Evolutionary conservation across 257 asterid genomes (phyloP), one percentile per base, ranked within the genome.

Genomic region (Fraxinus anomala): DNA sequence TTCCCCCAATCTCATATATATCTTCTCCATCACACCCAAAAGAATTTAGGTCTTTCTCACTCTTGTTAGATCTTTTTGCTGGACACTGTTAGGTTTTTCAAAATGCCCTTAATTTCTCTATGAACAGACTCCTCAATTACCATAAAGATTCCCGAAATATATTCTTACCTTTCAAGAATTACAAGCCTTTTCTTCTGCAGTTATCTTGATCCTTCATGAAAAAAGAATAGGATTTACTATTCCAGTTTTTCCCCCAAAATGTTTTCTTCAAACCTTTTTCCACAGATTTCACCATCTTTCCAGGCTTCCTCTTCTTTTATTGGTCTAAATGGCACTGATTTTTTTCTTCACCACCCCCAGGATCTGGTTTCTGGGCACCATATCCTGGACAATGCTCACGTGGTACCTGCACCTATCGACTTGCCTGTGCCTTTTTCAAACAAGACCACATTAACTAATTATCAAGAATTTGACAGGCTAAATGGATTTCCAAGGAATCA

Each of bases 281-380:
- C 88, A 1, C 93, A 80, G 49, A 42, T 63, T 65, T 77, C 88
- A 11, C 70, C 90, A 61, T 73, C 84, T 75, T 82, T 76, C 13
- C 72, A 61, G 21, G 13, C 73, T 61, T 56, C 77, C 30, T 40
- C 90, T 37, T 44, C 88, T 47, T 73, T 78, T 17, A 76, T 63
- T 39, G 85, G 83, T 79, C 83, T 84, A 24, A 80, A 73, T 74
- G 86, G 77, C 14, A 80, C 69, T 23, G 91, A 81, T 59, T 65
- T 85, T 66, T 44, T 87, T 36, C 89, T 83, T 51, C 87, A 84
- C 37, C 79, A 80, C 70, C 81, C 82, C 51, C 81, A 84, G 12
- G 87, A 81, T 37, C 77, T 76, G 21, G 68, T 82, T 14, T 10
- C 87, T 10, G 73, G 82, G 16, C 86, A 86, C 31, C 80, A 79